Evolutionary conservation across 2,329 filamentous ascomycete species (phyloP), one percentile per base, ranked within the genome.

Genomic region (Simplicillium aogashimaense): DNA sequence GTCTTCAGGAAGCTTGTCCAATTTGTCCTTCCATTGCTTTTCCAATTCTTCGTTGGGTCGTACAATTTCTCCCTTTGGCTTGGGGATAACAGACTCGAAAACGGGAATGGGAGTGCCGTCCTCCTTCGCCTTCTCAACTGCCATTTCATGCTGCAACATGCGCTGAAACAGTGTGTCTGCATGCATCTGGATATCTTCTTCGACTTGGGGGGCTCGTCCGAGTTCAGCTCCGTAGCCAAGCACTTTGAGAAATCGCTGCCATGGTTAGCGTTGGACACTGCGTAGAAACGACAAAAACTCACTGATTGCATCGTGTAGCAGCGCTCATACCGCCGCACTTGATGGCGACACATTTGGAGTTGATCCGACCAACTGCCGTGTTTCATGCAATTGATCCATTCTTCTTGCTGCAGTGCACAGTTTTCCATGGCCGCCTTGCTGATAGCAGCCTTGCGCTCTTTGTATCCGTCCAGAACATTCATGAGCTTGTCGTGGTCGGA

Each of bases 141-240:
- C 75, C 15, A 69, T 70, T 61, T 98, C 90, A 57, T 94, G 87
- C 45, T 78, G 74, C 30, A 94, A 62, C 81, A 97, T 87, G 50
- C 83, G 78, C 53, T 90, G 84, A 61, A 88, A 98, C 32, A 98
- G 71, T 47, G 77, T 78, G 65, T 98, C 92, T 43, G 90, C 90
- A 59, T 95, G 89, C 81, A 97, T 86, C 63, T 97, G 92, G 45
- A 98, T 87, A 50, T 83, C 77, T 58, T 95, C 89, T 52, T 95
- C 85, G 38, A 85, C 73, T 25, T 80, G 72, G 1, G 72, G 65
- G 8, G 81, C 67, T 16, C 80, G 75, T 35, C 83, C 75, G 45
- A 76, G 67, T 18, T 76, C 77, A 7, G 78, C 76, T 29, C 94
- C 74, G 57, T 95, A 97, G 4, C 92, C 92, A 14, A 98, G 65